phyloP scores from a whole-genome alignment of 176 grass and related monocot species.

The Tillandsia fasciculata region DNA sequence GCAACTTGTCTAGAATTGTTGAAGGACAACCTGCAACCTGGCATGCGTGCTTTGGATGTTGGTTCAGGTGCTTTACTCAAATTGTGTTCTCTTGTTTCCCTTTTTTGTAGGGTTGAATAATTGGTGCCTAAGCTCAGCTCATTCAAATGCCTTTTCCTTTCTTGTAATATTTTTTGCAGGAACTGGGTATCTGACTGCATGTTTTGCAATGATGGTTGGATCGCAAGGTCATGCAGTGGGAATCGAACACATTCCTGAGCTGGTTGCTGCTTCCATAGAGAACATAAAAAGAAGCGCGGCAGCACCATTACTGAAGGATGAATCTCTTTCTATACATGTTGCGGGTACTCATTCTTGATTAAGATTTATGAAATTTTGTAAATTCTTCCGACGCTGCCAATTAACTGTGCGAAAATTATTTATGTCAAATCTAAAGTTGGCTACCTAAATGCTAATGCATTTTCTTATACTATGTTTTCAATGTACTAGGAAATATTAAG shows the following conservation, averaged over 20 bases:
- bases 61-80: constrained; percentile 43
- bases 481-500: too few relatives aligned
- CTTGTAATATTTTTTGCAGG: constrained; percentile 26
- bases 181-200: constrained; percentile 67
- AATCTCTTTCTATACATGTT: constrained; percentile 46
- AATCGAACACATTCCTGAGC: constrained; percentile 75
- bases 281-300: constrained; percentile 65
- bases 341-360: constrained; percentile 28
- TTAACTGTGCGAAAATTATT: too few relatives aligned
- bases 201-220: constrained; percentile 69
- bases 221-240: constrained; percentile 42
- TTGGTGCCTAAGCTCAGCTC: not conserved
- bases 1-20: constrained; percentile 59
- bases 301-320: constrained; percentile 37
- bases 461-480: too few relatives aligned
- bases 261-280: constrained; percentile 60
- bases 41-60: constrained; percentile 65
- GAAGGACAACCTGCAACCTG: constrained; percentile 59
- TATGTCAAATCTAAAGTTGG: too few relatives aligned
- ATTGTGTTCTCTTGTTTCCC: constrained; percentile 1
- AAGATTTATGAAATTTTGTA: not conserved
- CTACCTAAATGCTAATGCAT: too few relatives aligned
- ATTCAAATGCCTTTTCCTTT: not conserved
- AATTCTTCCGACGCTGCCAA: too few relatives aligned
- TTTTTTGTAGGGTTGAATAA: not conserved